These are phyloP conservation scores for Neurospora hispaniola DNA, from an alignment of 495 filamentous ascomycete genomes.

Conservation along the genomic window DNA sequence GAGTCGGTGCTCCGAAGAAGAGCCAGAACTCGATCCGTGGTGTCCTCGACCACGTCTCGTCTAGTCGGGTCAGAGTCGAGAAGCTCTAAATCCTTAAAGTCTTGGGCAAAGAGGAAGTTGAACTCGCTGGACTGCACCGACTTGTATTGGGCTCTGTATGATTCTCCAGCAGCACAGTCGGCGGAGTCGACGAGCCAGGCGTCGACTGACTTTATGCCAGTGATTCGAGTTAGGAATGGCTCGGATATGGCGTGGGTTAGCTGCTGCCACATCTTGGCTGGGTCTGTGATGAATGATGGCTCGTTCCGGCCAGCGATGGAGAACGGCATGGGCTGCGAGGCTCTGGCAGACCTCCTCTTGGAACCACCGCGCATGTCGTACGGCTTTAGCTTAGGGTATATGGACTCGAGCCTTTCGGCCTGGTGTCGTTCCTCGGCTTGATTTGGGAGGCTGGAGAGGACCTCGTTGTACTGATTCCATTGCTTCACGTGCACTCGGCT, in stretches of 20 bases:
- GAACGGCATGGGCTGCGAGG: neutral
- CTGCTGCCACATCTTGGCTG: constrained; percentile 25
- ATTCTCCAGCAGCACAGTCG: constrained; percentile 23
- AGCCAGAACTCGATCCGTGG: constrained; percentile 20
- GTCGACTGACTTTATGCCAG: constrained; percentile 24
- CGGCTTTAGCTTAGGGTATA: constrained; percentile 26
- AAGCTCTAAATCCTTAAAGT: constrained; percentile 59
- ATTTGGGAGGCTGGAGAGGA: constrained; percentile 29
- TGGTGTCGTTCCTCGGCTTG: constrained; percentile 26
- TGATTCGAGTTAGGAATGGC: constrained; percentile 37
- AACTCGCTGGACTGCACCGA: constrained; percentile 20
- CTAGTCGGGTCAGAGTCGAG: constrained; percentile 39
- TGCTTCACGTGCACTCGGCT: constrained; percentile 42
- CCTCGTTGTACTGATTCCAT: constrained; percentile 48
- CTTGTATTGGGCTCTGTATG: constrained; percentile 15
- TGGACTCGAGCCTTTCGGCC: constrained; percentile 22
- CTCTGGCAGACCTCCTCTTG: neutral
- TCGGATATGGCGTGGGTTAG: constrained; percentile 42
- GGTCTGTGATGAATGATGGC: constrained; percentile 1
- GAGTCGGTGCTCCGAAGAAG: constrained; percentile 8
- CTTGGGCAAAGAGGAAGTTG: constrained; percentile 42
- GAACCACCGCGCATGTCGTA: constrained; percentile 19
- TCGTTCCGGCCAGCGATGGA: constrained; percentile 1
- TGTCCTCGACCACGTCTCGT: constrained; percentile 22
- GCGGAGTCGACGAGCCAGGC: constrained; percentile 44